Evolutionary conservation across 2,329 filamentous ascomycete genomes (phyloP).

Genomic region (Trichophyton benhamiae): DNA sequence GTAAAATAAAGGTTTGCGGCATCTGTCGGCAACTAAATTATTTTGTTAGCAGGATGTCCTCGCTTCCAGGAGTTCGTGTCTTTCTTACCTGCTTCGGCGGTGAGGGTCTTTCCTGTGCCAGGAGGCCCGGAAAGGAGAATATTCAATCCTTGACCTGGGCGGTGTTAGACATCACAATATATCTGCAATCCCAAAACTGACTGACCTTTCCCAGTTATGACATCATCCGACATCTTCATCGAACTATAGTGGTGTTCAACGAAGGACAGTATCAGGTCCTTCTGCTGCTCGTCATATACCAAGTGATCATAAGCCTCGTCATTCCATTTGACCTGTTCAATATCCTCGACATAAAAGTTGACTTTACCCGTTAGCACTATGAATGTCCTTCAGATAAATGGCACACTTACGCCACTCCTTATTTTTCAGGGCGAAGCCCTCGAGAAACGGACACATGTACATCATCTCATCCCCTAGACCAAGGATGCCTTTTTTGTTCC

Average conservation of each 20-base stretch:
- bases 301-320: conserved; percentile 36
- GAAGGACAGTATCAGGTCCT: conserved; percentile 38
- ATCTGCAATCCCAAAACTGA: neutral
- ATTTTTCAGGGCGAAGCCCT: conserved; percentile 37
- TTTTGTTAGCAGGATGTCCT: conserved; percentile 15
- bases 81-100: conserved; percentile 20
- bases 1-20: conserved; percentile 5
- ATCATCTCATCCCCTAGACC: conserved; percentile 27
- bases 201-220: conserved; percentile 26
- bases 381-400: neutral
- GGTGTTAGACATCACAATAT: neutral
- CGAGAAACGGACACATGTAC: conserved; percentile 31
- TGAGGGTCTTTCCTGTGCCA: conserved; percentile 26
- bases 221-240: conserved; percentile 17
- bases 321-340: conserved; percentile 36
- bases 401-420: conserved; percentile 30
- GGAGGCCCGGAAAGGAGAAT: conserved; percentile 13
- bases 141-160: conserved; percentile 5
- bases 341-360: conserved; percentile 22
- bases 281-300: conserved; percentile 38
- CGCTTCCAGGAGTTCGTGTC: conserved; percentile 13
- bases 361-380: neutral
- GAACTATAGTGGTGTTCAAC: conserved; percentile 32
- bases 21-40: conserved; percentile 5
- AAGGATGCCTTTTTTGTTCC: conserved; percentile 33